Percentiles rank a stretch among this genome's conserved stretches.
These are phyloP conservation scores for Rhamnella rubrinervis DNA, from an alignment of 331 rosid genomes.

Conservation along the genomic window DNA sequence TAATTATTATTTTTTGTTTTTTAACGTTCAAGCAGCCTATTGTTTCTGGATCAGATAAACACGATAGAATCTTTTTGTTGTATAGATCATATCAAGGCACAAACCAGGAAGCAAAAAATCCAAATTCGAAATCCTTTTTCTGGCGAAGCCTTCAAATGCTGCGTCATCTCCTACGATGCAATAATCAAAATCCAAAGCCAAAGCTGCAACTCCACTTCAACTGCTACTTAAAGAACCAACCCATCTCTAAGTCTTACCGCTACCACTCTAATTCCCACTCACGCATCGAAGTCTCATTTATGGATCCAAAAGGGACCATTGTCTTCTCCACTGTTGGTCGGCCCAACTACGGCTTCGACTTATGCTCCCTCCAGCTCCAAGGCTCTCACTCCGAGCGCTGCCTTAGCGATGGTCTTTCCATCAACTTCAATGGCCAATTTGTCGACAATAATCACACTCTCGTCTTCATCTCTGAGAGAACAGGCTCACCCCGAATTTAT, in stretches of 20 bases:
- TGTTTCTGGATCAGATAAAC: too few species aligned
- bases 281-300: too few species aligned
- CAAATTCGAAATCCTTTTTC: too few species aligned
- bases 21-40: too few species aligned
- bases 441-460: constrained; percentile 23
- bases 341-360: constrained; percentile 71
- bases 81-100: too few species aligned
- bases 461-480: constrained; percentile 71
- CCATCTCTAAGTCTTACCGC: too few species aligned
- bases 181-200: background rate
- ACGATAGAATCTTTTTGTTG: too few species aligned
- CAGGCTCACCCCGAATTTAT: constrained; percentile 55
- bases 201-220: too few species aligned
- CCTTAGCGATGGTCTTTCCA: constrained; percentile 64
- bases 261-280: background rate
- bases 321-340: constrained; percentile 63
- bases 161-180: constrained; percentile 9
- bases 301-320: constrained; percentile 45
- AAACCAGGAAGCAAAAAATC: background rate
- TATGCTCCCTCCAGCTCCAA: constrained; percentile 45
- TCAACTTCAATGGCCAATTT: constrained; percentile 83
- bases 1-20: too few species aligned
- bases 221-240: background rate
- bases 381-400: constrained; percentile 44
- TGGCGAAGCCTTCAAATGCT: background rate